Conservation (phyloP, 2,329 filamentous ascomycete species). For the Dactylellina parvicollis region DNA sequence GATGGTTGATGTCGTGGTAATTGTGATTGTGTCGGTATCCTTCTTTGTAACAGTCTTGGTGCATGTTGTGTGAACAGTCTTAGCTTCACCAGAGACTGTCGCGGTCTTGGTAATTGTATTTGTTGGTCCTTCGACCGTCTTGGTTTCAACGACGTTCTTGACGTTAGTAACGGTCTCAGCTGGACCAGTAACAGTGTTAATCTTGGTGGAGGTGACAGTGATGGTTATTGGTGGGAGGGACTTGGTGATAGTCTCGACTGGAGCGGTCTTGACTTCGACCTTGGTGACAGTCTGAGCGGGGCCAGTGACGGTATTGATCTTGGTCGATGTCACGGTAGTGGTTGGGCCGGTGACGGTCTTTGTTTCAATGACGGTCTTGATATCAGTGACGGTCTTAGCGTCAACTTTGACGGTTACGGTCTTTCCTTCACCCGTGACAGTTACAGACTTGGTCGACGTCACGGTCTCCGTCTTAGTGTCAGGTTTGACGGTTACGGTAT, state of each 20-base stretch:
- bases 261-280: neutral
- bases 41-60: constrained; percentile 6
- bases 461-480: neutral
- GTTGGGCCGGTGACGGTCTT: constrained; percentile 1
- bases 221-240: constrained; percentile 1
- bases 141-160: neutral
- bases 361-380: neutral
- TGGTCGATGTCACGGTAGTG: constrained; percentile 3
- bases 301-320: constrained; percentile 10
- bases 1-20: too few species aligned
- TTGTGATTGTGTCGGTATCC: too few species aligned
- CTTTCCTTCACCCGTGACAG: neutral
- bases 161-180: constrained; percentile 6
- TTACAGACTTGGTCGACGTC: neutral
- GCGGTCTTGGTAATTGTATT: constrained; percentile 2
- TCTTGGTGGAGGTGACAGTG: constrained; percentile 15
- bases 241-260: constrained; percentile 10
- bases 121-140: neutral
- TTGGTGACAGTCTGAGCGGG: constrained; percentile 2
- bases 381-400: neutral
- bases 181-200: constrained; percentile 1
- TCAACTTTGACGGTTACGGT: neutral
- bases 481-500: neutral
- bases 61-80: neutral
- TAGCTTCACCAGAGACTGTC: neutral